Conservation (phyloP, 164 flowering plant species). For the Stephania japonica region DNA sequence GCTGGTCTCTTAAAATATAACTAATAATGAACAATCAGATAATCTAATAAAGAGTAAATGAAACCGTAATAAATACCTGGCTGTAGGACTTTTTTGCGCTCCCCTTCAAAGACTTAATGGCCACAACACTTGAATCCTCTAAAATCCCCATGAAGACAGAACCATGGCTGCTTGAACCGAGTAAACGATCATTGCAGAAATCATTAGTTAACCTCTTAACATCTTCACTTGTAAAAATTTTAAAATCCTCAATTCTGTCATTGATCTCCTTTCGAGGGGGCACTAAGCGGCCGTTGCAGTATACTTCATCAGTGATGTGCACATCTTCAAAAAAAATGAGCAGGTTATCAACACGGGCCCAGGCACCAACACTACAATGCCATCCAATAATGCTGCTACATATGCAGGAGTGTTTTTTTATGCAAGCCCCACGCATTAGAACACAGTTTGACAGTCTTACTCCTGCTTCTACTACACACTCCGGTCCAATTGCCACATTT, state of each 20-base stretch:
- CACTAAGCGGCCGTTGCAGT: conserved; percentile 95
- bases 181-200: no score
- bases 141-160: no score
- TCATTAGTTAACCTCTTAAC: no score
- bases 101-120: no score
- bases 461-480: conserved; percentile 89
- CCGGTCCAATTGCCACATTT: conserved; percentile 93
- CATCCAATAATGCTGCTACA: conserved; percentile 94
- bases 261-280: conserved; percentile 97
- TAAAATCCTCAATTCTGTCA: conserved; percentile 85
- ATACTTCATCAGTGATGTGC: conserved; percentile 84
- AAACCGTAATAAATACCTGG: no score
- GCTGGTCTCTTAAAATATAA: no score
- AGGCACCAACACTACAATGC: conserved; percentile 95
- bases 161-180: no score
- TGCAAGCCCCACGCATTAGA: conserved; percentile 82
- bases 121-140: no score
- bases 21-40: no score
- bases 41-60: no score
- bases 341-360: conserved; percentile 99
- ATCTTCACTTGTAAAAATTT: conserved; percentile 75
- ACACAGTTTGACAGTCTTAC: conserved; percentile 96
- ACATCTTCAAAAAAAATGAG: conserved; percentile 97
- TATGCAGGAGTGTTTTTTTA: conserved; percentile 89
- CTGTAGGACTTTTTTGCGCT: no score